Evolutionary conservation across 331 rosid genomes (phyloP), one percentile per base, ranked within the genome.

Genomic region (Ulmus americana): DNA sequence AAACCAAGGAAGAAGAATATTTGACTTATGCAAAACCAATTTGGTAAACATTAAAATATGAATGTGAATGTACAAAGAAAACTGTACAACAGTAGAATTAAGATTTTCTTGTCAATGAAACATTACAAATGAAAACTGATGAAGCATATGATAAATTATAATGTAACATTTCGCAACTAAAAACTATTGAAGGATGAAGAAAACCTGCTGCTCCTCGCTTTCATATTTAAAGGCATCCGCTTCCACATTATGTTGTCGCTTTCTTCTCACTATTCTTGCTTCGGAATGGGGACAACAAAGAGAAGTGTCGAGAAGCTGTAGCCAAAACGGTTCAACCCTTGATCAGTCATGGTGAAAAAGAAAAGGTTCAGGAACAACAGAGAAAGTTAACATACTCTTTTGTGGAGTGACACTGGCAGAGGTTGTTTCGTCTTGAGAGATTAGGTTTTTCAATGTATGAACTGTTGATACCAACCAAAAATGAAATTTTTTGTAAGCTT

Each of bases 261-360:
- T 87, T 89, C 81, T 87, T 94, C 57, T 94, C 98, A 64, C 85
- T 82, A 4, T 42, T 83, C 85, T 94, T 88, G 81, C 86, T 82
- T 59, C 96, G 81, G 77, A 94, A 94, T 14, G 99, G 97, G 5
- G 97, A 87, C 63, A 94, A 74, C 77, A 94, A 75, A 64, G 97
- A 94, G 84, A 90, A 94, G 18, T 96, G 73, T 35, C 95, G 96
- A 15, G 97, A 85, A 56, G 88, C 99, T 94, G 90, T 67, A 61
- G 68, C 62, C 73, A 73, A 38, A 66, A 51, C 39, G 38, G 69
- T 50, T 41, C 68, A 67, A 58, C 46, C 55, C 16, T 44, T 4
- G 40, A 45, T 44, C 71, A 59, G 64, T 3, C 7, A 59, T 58
- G n/a, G 14, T 11, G 18, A 4, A 7, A 0, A 18, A 18, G 22